Conservation (phyloP, 768 basidiomycete genomes). For the Rossbeevera mucosa region DNA sequence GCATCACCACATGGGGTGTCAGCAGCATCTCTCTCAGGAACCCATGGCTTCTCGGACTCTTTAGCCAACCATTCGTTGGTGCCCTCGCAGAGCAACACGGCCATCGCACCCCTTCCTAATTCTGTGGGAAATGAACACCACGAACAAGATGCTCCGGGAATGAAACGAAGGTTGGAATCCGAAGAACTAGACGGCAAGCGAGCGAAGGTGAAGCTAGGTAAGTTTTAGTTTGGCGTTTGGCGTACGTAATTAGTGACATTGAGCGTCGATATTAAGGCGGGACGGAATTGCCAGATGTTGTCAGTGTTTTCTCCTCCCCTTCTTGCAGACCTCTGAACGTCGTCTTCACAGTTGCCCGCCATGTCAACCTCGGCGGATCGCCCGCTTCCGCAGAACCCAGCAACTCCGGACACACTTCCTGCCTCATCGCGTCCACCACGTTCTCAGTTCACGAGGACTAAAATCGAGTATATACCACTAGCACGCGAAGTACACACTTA, state of each 20-base stretch:
- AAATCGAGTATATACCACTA: constrained; percentile 84
- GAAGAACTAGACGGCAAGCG: constrained; percentile 68
- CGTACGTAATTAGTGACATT: constrained; percentile 24
- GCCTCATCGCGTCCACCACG: constrained; percentile 34
- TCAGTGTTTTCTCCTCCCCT: constrained; percentile 31
- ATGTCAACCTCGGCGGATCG: constrained; percentile 19
- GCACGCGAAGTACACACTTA: constrained; percentile 68
- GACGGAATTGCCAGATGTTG: constrained; percentile 48
- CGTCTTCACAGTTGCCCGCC: constrained; percentile 13
- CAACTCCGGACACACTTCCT: constrained; percentile 29
- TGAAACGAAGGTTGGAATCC: constrained; percentile 68
- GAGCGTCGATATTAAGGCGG: constrained; percentile 25
- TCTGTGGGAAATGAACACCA: constrained; percentile 28
- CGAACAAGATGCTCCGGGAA: constrained; percentile 59
- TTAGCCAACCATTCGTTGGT: constrained; percentile 19
- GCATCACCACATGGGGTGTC: constrained; percentile 23
- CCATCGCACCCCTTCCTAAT: constrained; percentile 7
- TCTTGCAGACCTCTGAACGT: constrained; percentile 10
- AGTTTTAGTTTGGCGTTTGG: constrained; percentile 28
- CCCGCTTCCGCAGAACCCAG: constrained; percentile 16
- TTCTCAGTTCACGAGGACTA: constrained; percentile 60
- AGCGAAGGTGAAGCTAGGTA: constrained; percentile 68
- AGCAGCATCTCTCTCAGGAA: constrained; percentile 20
- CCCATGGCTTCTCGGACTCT: constrained; percentile 24
- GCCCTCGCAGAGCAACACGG: constrained; percentile 11